Evolutionary conservation across 306 rosid genomes (phyloP), one percentile per base, ranked within the genome.

Genomic region (Hippophae tibetana): DNA sequence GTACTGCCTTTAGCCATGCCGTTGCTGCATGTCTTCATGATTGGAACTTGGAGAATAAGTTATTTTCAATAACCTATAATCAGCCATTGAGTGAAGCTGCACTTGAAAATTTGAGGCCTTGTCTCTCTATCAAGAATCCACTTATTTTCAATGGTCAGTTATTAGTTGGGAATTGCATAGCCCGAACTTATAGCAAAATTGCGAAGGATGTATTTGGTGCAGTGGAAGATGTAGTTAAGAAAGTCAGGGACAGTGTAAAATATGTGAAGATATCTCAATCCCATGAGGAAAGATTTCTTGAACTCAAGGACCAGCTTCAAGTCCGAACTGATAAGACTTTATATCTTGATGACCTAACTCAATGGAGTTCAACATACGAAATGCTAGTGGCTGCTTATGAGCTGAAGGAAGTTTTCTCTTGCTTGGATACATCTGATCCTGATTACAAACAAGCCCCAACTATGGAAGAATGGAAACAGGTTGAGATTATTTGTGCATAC

Each of bases 11-110:
- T 23, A 78, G 81, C 73, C 96, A 88, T 78, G 93, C 95, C 54
- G 86, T 92, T 50, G 79, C 99, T 57, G 96, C 69, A 50, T 92
- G 99, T 72, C 84, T 92, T 74, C 78, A 89, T 69, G 96, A 92
- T 66, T 92, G 99, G 99, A 75, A 47, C 69, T 71, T 88, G 76
- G 86, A 88, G 45, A 81, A 83, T 56, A 83, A 79, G 78, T 62
- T 92, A 47, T 92, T 92, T 74, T 92, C 99, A 40, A 67, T 92
- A 47, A 92, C 93, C 42, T 72, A 72, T 45, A 83, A 75, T 66
- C 83, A 73, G 66, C 56, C 67, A 9, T 44, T 69, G 58, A 80
- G 70, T 52, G 86, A 79, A 47, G 76, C 53, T 61, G 83, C 85
- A 40, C 61, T 68, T 67, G 96, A 83, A 50, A 81, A 82, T 76